Conservation (phyloP, 1,284 basidiomycete species). For the Erythrobasidium hasegawianum region DNA sequence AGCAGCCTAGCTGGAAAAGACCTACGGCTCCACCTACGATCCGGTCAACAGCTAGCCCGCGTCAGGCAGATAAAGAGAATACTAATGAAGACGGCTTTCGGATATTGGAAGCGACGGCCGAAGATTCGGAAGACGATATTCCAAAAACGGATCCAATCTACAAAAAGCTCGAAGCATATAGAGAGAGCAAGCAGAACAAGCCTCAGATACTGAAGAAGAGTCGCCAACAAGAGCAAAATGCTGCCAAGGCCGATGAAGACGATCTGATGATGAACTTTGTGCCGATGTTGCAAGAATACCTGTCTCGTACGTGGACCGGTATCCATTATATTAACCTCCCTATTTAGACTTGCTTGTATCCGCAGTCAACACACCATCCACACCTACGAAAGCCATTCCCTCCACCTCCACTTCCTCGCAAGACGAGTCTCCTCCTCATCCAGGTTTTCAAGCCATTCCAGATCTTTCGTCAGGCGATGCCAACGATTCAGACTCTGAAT, state of each 20-base stretch:
- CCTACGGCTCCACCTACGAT: not conserved
- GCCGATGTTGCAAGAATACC: slow-evolving; percentile 44
- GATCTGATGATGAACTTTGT: slow-evolving; percentile 43
- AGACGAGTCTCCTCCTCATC: not conserved
- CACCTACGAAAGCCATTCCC: not conserved
- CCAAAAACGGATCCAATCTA: slow-evolving; percentile 2
- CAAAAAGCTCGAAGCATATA: slow-evolving; percentile 15
- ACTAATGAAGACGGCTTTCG: not conserved
- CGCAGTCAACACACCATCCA: slow-evolving; percentile 8
- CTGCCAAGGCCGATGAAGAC: slow-evolving; percentile 10
- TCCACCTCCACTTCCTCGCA: not conserved
- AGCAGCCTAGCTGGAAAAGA: slow-evolving; percentile 14
- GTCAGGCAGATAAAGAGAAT: not conserved
- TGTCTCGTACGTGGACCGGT: slow-evolving; percentile 40
- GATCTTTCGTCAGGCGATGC: slow-evolving; percentile 11
- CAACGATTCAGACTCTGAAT: slow-evolving; percentile 34
- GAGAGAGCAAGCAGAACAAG: slow-evolving; percentile 5
- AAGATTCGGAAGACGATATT: slow-evolving; percentile 2
- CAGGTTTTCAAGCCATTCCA: not conserved
- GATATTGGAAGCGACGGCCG: slow-evolving; percentile 14
- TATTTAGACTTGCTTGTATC: too few species aligned
- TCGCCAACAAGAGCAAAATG: not conserved
- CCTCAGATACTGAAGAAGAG: not conserved
- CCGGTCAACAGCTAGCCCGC: slow-evolving; percentile 7
- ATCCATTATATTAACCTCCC: too few species aligned